Evolutionary conservation across 345 rosid genomes (phyloP).

Genomic region (Zanthoxylum bungeanum): DNA sequence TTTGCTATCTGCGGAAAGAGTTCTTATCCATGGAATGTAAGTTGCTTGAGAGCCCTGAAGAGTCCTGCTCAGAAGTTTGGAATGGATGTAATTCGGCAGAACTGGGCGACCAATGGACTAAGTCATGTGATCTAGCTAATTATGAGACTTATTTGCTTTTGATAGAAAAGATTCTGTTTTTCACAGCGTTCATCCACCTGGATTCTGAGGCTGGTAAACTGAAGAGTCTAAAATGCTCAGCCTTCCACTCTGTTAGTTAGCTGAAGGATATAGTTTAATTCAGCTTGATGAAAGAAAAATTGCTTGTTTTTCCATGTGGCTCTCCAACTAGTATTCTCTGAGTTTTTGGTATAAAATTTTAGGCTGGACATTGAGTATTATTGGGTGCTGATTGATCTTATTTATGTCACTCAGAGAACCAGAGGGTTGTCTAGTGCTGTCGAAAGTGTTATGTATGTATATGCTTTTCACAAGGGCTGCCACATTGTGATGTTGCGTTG

Average conservation of each 20-base stretch:
- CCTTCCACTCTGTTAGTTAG: not conserved
- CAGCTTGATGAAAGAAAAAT: slow-evolving; percentile 17
- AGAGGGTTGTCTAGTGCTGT: slow-evolving; percentile 7
- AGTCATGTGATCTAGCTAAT: slow-evolving; percentile 6
- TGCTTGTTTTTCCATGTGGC: slow-evolving; percentile 10
- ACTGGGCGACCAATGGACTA: slow-evolving; percentile 2
- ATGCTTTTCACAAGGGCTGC: slow-evolving; percentile 3
- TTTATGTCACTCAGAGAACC: slow-evolving; percentile 6
- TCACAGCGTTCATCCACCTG: slow-evolving; percentile 12
- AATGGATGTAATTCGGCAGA: slow-evolving; percentile 6
- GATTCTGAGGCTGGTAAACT: slow-evolving; percentile 14
- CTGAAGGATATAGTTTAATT: slow-evolving; percentile 1
- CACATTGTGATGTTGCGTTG: slow-evolving; percentile 14
- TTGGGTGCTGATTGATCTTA: slow-evolving; percentile 11
- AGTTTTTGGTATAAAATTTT: slow-evolving; percentile 10
- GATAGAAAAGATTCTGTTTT: slow-evolving; percentile 12
- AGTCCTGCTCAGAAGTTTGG: not conserved
- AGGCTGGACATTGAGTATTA: slow-evolving; percentile 11
- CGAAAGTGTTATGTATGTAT: slow-evolving; percentile 4
- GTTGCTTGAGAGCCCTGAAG: slow-evolving; percentile 11
- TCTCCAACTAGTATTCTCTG: slow-evolving; percentile 10
- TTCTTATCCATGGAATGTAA: slow-evolving; percentile 10
- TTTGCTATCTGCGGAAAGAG: slow-evolving; percentile 12
- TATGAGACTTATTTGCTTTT: slow-evolving; percentile 17
- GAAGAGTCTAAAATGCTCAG: slow-evolving; percentile 12